Evolutionary conservation across 2,329 filamentous ascomycete genomes (phyloP), one percentile per base, ranked within the genome.

Genomic region (Endocalyx cinctus): DNA sequence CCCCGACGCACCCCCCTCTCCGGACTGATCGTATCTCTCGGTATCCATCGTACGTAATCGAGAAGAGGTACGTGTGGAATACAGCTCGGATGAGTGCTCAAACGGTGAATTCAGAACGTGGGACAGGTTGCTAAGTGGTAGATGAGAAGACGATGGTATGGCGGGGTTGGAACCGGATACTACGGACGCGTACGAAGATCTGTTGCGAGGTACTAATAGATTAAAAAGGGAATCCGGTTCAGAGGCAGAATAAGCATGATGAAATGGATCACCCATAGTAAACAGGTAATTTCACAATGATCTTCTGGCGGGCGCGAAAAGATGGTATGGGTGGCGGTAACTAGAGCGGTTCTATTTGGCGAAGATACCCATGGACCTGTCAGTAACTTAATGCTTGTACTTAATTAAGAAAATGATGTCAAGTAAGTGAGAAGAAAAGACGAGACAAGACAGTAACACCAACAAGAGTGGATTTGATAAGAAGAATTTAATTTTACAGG

Each of bases 21-120:
- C 33, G 17, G 41, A 43, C 28, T 46, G 35, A 26, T 46, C 50
- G 41, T 55, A 48, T 29, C 52, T 52, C 25, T 59, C 47, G 17
- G 52, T 44, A 22, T 66, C 60, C 52, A 62, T 59, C 13, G 50
- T 51, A 41, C 43, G 39, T 27, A 35, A 42, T 37, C 47, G 49
- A 15, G 45, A 47, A 13, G 47, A 46, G 19, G 43, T 48, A 15
- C 48, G 45, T 10, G 50, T 37, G 13, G 50, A 39, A 38, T 57
- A 60, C 13, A 53, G 50, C 32, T 55, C 50, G 13, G 49, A 53
- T 19, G 50, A 34, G n/a, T 58, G 48, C 37, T 64, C 60, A 43
- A 65, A 63, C 46, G 60, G 56, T 42, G 62, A 64, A 57, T 74
- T 74, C 43, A 75, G 58, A 20, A 82, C 64, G 46, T 79, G 72